Conservation (phyloP, 2,329 filamentous ascomycete species). For the Neonectria ditissima region DNA sequence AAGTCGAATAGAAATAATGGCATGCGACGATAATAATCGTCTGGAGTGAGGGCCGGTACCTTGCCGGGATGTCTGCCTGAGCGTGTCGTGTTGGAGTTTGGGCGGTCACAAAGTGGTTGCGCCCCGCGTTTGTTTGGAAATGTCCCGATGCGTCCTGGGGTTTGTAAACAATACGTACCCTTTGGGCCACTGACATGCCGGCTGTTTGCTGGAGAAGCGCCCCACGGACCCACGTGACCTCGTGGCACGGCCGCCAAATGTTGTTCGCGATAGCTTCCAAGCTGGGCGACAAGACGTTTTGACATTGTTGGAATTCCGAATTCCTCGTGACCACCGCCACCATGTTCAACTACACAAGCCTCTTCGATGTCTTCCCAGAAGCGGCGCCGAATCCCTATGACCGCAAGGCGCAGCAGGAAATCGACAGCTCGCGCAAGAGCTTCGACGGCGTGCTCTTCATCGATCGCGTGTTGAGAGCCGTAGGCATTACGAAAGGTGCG, state of each 20-base stretch:
- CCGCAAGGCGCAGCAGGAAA: conserved; percentile 69
- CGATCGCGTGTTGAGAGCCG: conserved; percentile 77
- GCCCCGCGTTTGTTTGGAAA: conserved; percentile 55
- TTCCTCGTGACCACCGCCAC: conserved; percentile 13
- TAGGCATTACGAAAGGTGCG: conserved; percentile 77
- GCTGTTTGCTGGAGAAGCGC: neutral
- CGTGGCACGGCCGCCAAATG: conserved; percentile 31
- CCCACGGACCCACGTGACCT: conserved; percentile 38
- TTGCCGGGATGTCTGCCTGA: conserved; percentile 21
- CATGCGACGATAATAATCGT: conserved; percentile 15
- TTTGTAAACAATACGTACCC: conserved; percentile 55
- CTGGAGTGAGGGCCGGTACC: conserved; percentile 16
- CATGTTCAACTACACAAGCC: conserved; percentile 75
- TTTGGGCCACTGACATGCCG: neutral
- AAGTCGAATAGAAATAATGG: conserved; percentile 5
- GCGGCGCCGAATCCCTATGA: conserved; percentile 72
- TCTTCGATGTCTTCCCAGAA: conserved; percentile 74
- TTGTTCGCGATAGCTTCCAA: conserved; percentile 42
- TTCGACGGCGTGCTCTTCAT: conserved; percentile 81
- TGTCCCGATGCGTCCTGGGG: conserved; percentile 53
- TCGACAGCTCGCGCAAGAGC: conserved; percentile 73
- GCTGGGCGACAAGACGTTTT: conserved; percentile 1
- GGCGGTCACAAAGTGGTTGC: conserved; percentile 42
- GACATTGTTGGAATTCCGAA: neutral
- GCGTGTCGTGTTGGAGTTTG: conserved; percentile 25